Evolutionary conservation across 148 eudicot species (phyloP).

Genomic region (Chenopodium berlandieri): DNA sequence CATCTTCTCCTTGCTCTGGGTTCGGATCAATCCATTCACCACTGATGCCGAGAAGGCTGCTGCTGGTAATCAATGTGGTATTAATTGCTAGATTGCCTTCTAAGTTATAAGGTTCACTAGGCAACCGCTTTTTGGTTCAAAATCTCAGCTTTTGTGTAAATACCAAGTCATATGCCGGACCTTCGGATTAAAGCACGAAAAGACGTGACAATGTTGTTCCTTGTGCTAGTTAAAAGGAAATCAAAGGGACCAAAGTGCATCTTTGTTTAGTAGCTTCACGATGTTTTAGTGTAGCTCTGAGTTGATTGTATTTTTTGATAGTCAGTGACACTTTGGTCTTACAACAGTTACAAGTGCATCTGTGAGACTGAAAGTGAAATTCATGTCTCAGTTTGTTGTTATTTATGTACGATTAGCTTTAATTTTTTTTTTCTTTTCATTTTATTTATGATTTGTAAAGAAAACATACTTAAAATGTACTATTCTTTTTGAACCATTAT

Average conservation of each 20-base stretch:
- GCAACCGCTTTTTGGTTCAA: background rate
- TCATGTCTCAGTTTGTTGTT: slow-evolving; percentile 17
- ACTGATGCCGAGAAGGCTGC: slow-evolving; percentile 31
- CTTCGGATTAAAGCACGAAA: slow-evolving; percentile 4
- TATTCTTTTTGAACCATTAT: slow-evolving; percentile 15
- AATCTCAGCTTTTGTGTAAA: slow-evolving; percentile 19
- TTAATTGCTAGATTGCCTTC: slow-evolving; percentile 37
- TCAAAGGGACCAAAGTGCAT: slow-evolving; percentile 2
- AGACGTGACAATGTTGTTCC: background rate
- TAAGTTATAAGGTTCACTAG: background rate
- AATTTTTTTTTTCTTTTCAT: background rate
- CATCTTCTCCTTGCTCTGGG: slow-evolving; percentile 82
- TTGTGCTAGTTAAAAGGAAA: slow-evolving; percentile 5
- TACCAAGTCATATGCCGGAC: slow-evolving; percentile 3
- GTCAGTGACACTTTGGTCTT: slow-evolving; percentile 1
- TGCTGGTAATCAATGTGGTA: slow-evolving; percentile 51
- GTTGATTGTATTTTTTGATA: background rate
- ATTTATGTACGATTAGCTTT: slow-evolving; percentile 14
- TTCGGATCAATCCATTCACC: slow-evolving; percentile 76
- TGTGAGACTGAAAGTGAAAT: slow-evolving; percentile 14
- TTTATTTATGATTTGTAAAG: slow-evolving; percentile 17
- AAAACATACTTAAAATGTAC: slow-evolving; percentile 8
- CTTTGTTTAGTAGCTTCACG: background rate
- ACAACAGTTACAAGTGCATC: background rate
- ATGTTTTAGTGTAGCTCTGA: slow-evolving; percentile 3